A percentile compares a stretch with the other conserved stretches of the same genome.
phyloP scores from a whole-genome alignment of 768 basidiomycete genomes.

The Clavaria fumosa region DNA sequence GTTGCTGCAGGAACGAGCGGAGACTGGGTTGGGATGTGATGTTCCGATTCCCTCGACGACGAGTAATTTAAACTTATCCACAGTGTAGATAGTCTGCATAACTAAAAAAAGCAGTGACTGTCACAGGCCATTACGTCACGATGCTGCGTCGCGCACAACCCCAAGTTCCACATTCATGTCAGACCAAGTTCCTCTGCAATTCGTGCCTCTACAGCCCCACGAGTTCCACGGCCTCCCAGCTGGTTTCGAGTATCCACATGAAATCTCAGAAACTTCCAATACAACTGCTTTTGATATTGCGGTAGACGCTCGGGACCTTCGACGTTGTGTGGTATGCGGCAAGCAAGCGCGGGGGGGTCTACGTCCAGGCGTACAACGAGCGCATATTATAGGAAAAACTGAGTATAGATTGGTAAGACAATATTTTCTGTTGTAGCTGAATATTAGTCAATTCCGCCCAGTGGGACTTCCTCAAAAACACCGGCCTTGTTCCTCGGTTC shows the following conservation, averaged over 20 bases:
- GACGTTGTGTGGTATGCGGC: background rate
- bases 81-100: too few relatives aligned
- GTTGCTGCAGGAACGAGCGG: too few relatives aligned
- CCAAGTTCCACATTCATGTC: too few relatives aligned
- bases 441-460: background rate
- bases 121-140: too few relatives aligned
- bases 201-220: slow-evolving; percentile 7
- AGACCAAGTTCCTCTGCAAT: slow-evolving; percentile 5
- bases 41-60: too few relatives aligned
- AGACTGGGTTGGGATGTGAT: too few relatives aligned
- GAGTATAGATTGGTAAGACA: background rate
- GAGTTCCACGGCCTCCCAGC: slow-evolving; percentile 10
- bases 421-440: background rate
- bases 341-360: too few relatives aligned
- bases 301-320: background rate
- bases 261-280: background rate
- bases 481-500: background rate
- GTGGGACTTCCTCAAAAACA: background rate
- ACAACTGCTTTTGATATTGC: background rate
- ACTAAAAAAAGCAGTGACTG: too few relatives aligned
- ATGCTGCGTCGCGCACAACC: too few relatives aligned
- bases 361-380: too few relatives aligned
- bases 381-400: background rate
- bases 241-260: slow-evolving; percentile 8
- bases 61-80: too few relatives aligned